These are phyloP conservation scores for Leptographium radiaticola DNA, from an alignment of 2,329 filamentous ascomycete genomes.

Conservation along the genomic window DNA sequence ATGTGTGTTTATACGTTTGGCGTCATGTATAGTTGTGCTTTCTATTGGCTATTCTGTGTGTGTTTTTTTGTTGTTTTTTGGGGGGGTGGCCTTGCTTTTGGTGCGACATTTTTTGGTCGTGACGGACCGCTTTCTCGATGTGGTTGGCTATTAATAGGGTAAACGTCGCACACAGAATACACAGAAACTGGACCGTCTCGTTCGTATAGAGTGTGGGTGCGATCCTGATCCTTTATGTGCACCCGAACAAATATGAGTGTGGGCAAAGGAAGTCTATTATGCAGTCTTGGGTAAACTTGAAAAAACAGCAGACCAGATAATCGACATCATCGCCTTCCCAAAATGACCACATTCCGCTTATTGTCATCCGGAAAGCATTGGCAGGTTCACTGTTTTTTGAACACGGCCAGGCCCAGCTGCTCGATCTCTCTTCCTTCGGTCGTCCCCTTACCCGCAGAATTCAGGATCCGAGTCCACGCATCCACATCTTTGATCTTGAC, in stretches of 20 bases:
- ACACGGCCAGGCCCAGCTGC: conserved; percentile 50
- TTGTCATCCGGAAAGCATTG: not conserved
- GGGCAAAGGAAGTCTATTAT: no score
- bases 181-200: not conserved
- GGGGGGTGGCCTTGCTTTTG: not conserved
- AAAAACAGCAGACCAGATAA: no score
- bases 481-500: conserved; percentile 66
- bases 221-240: no score
- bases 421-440: conserved; percentile 67
- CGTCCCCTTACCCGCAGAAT: conserved; percentile 58
- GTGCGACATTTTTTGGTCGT: no score
- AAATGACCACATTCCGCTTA: no score
- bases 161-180: not conserved
- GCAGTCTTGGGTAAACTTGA: no score
- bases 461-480: conserved; percentile 59
- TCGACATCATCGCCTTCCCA: no score
- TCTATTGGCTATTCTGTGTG: not conserved
- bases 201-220: no score
- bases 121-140: no score
- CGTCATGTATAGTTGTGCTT: not conserved
- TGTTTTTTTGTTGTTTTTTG: not conserved
- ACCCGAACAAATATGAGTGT: no score
- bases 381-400: conserved; percentile 28
- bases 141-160: not conserved
- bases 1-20: not conserved